Conservation (phyloP, 257 asterid genomes). For the Handroanthus guayacan region DNA sequence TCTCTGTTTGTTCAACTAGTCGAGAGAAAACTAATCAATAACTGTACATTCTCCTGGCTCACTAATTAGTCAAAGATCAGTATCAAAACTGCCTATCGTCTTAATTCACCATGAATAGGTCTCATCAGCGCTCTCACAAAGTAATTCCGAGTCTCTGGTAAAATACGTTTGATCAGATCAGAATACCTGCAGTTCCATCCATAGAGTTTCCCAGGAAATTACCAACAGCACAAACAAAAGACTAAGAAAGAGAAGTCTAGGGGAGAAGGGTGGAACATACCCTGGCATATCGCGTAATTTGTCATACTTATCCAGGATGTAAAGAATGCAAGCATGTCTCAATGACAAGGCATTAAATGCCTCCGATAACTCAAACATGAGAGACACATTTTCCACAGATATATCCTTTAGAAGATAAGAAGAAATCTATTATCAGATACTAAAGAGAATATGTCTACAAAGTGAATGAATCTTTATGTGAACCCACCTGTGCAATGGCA, state of each 20-base stretch:
- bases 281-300: conserved; percentile 65
- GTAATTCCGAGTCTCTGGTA: conserved; percentile 83
- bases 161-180: conserved; percentile 70
- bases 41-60: conserved; percentile 67
- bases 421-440: conserved; percentile 40
- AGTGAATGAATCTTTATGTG: neutral
- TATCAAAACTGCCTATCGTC: conserved; percentile 63
- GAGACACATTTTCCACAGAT: conserved; percentile 77
- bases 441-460: neutral
- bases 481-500: conserved; percentile 85
- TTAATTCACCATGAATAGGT: conserved; percentile 58
- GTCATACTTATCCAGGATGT: conserved; percentile 79
- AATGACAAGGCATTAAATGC: conserved; percentile 83
- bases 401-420: conserved; percentile 66
- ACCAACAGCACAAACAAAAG: neutral
- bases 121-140: conserved; percentile 71
- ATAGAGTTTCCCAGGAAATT: neutral
- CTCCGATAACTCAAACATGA: conserved; percentile 95
- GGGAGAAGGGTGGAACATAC: conserved; percentile 48
- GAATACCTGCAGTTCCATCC: conserved; percentile 64
- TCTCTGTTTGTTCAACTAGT: conserved; percentile 31
- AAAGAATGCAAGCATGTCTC: conserved; percentile 81
- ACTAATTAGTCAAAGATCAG: conserved; percentile 53
- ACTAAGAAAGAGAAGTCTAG: neutral
- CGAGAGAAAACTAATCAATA: conserved; percentile 44